Percentiles rank a stretch among this genome's conserved stretches.
Evolutionary conservation across 2,329 filamentous ascomycete genomes (phyloP).

Genomic region (Pestalotiopsis sp.): DNA sequence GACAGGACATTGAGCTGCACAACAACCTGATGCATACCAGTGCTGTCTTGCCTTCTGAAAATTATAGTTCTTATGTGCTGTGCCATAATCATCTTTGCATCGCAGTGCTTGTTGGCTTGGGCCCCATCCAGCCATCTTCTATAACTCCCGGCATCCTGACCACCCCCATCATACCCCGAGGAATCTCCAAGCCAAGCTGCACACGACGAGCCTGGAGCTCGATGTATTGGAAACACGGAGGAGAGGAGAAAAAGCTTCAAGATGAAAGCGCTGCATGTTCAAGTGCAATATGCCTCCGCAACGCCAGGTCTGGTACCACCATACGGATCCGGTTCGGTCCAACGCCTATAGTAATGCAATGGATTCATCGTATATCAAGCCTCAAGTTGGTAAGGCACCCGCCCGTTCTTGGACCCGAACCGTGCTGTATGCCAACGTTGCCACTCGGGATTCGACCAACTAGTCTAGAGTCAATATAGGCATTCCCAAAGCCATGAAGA

Average conservation of each 20-base stretch:
- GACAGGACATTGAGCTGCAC: background rate
- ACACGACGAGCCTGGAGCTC: background rate
- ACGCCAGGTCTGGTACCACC: background rate
- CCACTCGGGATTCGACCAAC: slow-evolving; percentile 41
- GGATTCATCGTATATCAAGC: background rate
- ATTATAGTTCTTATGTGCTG: background rate
- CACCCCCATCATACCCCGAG: background rate
- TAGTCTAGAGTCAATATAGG: slow-evolving; percentile 12
- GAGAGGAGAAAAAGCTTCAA: background rate
- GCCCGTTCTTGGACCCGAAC: slow-evolving; percentile 8
- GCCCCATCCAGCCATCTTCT: background rate
- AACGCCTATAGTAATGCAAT: slow-evolving; percentile 19
- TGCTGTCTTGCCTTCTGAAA: background rate
- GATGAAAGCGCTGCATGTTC: background rate
- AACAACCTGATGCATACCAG: background rate
- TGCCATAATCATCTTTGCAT: background rate
- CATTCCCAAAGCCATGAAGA: slow-evolving; percentile 9
- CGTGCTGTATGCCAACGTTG: slow-evolving; percentile 20
- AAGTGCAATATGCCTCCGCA: background rate
- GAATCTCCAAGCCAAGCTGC: background rate
- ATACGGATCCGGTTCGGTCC: background rate
- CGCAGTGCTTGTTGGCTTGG: background rate
- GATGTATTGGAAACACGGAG: background rate
- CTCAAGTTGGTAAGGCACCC: background rate
- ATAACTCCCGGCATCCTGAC: background rate